Conservation (phyloP, 2,329 filamentous ascomycete genomes). For the Rhexocercosporidium sp. region DNA sequence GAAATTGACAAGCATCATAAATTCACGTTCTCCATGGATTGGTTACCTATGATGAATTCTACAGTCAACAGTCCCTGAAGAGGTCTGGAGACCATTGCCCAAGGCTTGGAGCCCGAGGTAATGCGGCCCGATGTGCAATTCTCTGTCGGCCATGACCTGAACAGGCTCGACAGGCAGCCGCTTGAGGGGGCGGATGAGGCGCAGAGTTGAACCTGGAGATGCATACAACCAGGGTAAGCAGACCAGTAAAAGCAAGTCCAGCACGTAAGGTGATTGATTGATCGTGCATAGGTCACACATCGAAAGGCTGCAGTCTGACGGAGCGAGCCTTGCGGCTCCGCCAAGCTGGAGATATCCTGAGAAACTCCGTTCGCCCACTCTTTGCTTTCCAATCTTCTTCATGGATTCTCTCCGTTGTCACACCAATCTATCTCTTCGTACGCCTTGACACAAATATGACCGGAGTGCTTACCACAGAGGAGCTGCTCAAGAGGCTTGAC, state of each 20-base stretch:
- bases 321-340: constrained; percentile 1
- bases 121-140: background rate
- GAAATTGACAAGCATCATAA: background rate
- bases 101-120: background rate
- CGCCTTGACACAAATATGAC: background rate
- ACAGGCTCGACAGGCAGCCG: constrained; percentile 11
- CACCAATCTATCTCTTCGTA: background rate
- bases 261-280: constrained; percentile 9
- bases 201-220: background rate
- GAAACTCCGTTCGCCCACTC: constrained; percentile 2
- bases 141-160: background rate
- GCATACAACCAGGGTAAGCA: constrained; percentile 1
- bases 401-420: constrained; percentile 3
- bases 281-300: background rate
- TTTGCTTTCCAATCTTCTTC: constrained; percentile 1
- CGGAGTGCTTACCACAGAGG: constrained; percentile 24
- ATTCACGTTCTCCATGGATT: background rate
- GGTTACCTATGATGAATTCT: background rate
- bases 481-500: constrained; percentile 35
- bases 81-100: background rate
- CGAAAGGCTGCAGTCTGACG: background rate
- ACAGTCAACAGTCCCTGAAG: background rate
- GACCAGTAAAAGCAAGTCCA: background rate
- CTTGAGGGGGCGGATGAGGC: constrained; percentile 1
- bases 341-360: background rate